These are phyloP conservation scores for Dunaliella primolecta DNA, from an alignment of 139 green algal species.

Conservation along the genomic window DNA sequence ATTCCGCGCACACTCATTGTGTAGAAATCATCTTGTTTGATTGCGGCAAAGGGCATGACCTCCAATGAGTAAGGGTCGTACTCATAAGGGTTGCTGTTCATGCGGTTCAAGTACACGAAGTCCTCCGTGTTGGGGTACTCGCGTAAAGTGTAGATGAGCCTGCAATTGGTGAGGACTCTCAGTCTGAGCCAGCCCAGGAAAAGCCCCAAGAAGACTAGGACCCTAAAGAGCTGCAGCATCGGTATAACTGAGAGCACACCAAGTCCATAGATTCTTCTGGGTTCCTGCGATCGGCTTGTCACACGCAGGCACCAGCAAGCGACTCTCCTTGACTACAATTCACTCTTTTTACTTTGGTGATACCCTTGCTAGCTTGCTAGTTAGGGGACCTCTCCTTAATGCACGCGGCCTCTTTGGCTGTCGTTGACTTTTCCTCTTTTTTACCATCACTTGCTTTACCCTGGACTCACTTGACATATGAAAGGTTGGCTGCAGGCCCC, in stretches of 20 bases:
- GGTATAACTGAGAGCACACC: background rate
- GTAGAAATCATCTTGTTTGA: conserved; percentile 73
- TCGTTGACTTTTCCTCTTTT: background rate
- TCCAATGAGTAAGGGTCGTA: conserved; percentile 82
- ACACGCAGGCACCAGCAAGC: no score
- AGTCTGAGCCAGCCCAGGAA: background rate
- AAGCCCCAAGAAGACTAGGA: background rate
- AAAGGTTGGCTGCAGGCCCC: conserved; percentile 23
- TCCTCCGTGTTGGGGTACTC: conserved; percentile 65
- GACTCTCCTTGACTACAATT: no score
- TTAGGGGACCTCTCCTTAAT: no score
- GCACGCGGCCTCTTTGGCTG: background rate
- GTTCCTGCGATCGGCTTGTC: no score
- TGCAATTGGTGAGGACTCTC: conserved; percentile 16
- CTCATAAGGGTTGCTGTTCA: conserved; percentile 45
- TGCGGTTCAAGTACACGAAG: conserved; percentile 69
- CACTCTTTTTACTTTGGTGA: no score
- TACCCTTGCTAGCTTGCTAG: no score
- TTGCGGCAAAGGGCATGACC: conserved; percentile 48
- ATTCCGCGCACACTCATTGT: conserved; percentile 73
- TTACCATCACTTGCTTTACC: background rate
- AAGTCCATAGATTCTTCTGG: background rate
- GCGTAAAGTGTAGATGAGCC: conserved; percentile 59
- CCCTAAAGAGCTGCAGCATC: background rate
- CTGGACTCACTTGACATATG: conserved; percentile 46